Evolutionary conservation across 305 asterid species (phyloP).

Genomic region (Solanum aculeatissimum): DNA sequence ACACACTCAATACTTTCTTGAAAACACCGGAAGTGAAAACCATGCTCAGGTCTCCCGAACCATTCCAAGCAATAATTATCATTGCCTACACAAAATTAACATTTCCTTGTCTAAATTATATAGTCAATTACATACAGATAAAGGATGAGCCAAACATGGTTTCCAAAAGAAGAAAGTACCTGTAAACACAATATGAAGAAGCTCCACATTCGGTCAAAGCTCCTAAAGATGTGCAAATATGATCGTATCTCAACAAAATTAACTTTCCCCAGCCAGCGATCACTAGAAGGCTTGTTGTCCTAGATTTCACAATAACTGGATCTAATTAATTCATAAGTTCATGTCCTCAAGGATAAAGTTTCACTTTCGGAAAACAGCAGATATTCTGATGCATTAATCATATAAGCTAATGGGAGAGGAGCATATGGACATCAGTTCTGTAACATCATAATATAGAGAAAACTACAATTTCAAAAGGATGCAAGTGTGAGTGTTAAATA

Average conservation of each 20-base stretch:
- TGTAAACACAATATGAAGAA: constrained; percentile 95
- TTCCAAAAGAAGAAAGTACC: constrained; percentile 31
- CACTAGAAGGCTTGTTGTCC: constrained; percentile 56
- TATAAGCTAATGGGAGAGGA: background rate
- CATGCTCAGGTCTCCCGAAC: constrained; percentile 54
- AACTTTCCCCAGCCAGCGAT: constrained; percentile 96
- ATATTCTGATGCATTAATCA: background rate
- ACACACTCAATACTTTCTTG: constrained; percentile 86
- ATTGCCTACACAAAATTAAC: constrained; percentile 59
- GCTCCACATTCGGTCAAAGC: constrained; percentile 98
- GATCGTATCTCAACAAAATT: constrained; percentile 97
- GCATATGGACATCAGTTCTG: background rate
- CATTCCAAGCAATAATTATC: constrained; percentile 98
- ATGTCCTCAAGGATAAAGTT: background rate
- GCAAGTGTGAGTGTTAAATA: background rate
- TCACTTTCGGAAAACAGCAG: background rate
- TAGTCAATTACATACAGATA: constrained; percentile 9
- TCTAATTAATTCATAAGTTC: background rate
- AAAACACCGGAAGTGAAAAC: constrained; percentile 51
- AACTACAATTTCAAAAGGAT: background rate
- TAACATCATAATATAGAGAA: background rate
- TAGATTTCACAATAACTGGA: constrained; percentile 11
- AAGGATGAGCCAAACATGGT: constrained; percentile 1
- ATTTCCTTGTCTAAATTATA: background rate
- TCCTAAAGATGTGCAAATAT: constrained; percentile 89